Conservation (phyloP, 2,329 filamentous ascomycete species). For the Fusarium equiseti region DNA sequence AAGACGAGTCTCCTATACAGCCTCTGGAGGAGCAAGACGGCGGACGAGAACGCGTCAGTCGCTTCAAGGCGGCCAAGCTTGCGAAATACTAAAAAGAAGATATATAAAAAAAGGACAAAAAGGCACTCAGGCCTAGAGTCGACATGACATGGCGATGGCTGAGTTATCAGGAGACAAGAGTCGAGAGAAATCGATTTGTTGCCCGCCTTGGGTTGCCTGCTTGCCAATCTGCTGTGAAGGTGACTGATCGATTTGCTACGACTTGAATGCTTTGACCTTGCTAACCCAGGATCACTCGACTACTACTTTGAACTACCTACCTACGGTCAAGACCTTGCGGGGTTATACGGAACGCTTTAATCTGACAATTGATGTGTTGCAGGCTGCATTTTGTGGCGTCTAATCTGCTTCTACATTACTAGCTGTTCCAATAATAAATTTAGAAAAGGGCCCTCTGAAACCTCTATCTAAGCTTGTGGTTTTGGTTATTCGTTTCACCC, state of each 20-base stretch:
- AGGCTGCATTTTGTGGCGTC: slow-evolving; percentile 51
- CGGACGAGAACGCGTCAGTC: slow-evolving; percentile 73
- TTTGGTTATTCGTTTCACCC: slow-evolving; percentile 73
- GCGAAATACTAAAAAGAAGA: slow-evolving; percentile 59
- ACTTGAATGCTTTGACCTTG: slow-evolving; percentile 3
- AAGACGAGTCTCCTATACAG: slow-evolving; percentile 75
- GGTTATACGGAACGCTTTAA: slow-evolving; percentile 48
- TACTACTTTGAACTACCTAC: neutral
- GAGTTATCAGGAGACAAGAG: slow-evolving; percentile 34
- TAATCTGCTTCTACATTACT: slow-evolving; percentile 67
- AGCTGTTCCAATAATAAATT: slow-evolving; percentile 66
- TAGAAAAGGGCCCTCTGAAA: slow-evolving; percentile 72
- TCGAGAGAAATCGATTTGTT: slow-evolving; percentile 50
- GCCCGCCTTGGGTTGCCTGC: slow-evolving; percentile 30
- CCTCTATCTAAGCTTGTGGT: slow-evolving; percentile 58
- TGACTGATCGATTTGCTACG: slow-evolving; percentile 32
- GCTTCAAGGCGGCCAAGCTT: slow-evolving; percentile 79
- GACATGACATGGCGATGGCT: slow-evolving; percentile 6
- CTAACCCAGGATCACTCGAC: slow-evolving; percentile 10
- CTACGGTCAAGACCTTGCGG: neutral
- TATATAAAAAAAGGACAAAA: slow-evolving; percentile 5
- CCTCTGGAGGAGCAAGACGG: slow-evolving; percentile 76
- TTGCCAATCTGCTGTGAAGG: slow-evolving; percentile 25
- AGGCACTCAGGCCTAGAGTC: slow-evolving; percentile 15
- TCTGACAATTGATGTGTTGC: slow-evolving; percentile 66